phyloP scores from a whole-genome alignment of 441 rosid species.

The Erysimum pusillum region DNA sequence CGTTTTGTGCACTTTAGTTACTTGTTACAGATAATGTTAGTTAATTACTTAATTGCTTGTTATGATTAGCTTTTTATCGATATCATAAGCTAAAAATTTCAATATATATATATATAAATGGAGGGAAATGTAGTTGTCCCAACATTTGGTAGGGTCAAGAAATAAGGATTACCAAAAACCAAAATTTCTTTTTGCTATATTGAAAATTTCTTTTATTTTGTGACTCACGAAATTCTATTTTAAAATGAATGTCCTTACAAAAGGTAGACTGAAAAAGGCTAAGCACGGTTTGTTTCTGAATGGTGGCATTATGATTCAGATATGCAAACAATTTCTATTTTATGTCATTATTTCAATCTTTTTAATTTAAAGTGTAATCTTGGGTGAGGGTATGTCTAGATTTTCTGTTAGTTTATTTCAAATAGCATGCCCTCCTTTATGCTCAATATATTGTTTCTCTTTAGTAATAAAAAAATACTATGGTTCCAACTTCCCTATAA shows the following conservation, averaged over 20 bases:
- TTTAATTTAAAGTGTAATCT: slow-evolving; percentile 38
- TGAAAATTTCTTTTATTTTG: not conserved
- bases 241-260: not conserved
- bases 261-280: slow-evolving; percentile 36
- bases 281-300: slow-evolving; percentile 19
- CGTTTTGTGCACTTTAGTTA: slow-evolving; percentile 32
- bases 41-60: slow-evolving; percentile 32
- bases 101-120: slow-evolving; percentile 21
- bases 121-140: slow-evolving; percentile 31
- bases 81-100: slow-evolving; percentile 9
- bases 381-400: slow-evolving; percentile 24
- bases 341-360: slow-evolving; percentile 9
- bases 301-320: slow-evolving; percentile 40
- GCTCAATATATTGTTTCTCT: not conserved
- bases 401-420: slow-evolving; percentile 18
- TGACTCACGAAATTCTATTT: not conserved
- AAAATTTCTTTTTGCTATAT: not conserved
- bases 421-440: not conserved
- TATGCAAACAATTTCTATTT: slow-evolving; percentile 11
- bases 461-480: not conserved
- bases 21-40: slow-evolving; percentile 26
- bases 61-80: slow-evolving; percentile 34
- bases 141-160: slow-evolving; percentile 29
- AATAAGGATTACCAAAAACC: slow-evolving; percentile 7
- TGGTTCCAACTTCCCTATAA: not conserved